Conservation (phyloP, 331 rosid genomes). For the Quercus tomentella region DNA sequence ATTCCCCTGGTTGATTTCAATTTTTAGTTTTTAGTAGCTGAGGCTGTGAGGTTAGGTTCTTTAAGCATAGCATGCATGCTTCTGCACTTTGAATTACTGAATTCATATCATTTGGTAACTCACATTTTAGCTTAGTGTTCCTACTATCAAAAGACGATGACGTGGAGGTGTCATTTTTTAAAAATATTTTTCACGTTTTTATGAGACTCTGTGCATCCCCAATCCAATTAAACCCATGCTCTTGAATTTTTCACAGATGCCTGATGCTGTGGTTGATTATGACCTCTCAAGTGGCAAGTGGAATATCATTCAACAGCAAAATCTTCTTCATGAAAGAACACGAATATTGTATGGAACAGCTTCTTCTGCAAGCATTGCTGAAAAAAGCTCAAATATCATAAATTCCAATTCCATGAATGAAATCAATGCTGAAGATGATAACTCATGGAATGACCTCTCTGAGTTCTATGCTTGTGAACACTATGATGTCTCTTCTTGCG, state of each 20-base stretch:
- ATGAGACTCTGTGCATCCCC: neutral
- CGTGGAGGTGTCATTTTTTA: neutral
- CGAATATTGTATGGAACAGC: slow-evolving; percentile 68
- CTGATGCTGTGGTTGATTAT: slow-evolving; percentile 95
- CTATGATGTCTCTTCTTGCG: slow-evolving; percentile 61
- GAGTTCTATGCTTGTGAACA: slow-evolving; percentile 85
- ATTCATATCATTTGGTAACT: neutral
- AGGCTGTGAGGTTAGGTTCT: neutral
- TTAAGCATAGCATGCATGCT: neutral
- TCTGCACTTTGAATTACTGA: neutral
- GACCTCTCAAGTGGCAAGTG: slow-evolving; percentile 73
- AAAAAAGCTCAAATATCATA: slow-evolving; percentile 26
- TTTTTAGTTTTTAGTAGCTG: neutral
- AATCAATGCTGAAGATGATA: slow-evolving; percentile 41
- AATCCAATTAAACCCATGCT: slow-evolving; percentile 16
- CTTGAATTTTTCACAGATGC: slow-evolving; percentile 66
- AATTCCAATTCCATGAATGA: slow-evolving; percentile 34
- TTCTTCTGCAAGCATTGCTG: slow-evolving; percentile 38
- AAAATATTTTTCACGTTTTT: slow-evolving; percentile 3
- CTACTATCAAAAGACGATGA: neutral
- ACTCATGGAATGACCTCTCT: slow-evolving; percentile 77
- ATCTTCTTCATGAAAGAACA: slow-evolving; percentile 83
- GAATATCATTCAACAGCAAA: slow-evolving; percentile 93
- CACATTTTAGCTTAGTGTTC: neutral
- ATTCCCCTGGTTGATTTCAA: neutral